These are phyloP conservation scores for Pythium guiyangense DNA, from an alignment of 352 stramenopile genomes.

Conservation along the genomic window DNA sequence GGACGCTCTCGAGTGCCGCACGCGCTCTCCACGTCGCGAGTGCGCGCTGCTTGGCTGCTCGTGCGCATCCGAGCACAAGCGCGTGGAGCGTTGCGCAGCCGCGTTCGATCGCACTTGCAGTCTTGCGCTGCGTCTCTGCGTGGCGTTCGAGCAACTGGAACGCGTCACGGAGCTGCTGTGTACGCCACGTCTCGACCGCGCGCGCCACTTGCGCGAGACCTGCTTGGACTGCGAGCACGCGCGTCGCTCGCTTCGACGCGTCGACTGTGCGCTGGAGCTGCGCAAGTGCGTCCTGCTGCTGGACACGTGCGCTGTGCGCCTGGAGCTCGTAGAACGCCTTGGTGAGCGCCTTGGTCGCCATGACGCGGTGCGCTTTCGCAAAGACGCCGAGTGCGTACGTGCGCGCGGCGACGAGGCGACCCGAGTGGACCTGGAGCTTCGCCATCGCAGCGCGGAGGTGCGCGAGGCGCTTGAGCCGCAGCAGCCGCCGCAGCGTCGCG, in stretches of 20 bases:
- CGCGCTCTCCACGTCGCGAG: slow-evolving; percentile 21
- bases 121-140: not conserved
- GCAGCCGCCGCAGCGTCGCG: slow-evolving; percentile 22
- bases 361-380: not conserved
- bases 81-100: slow-evolving; percentile 20
- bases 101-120: slow-evolving; percentile 1
- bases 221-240: slow-evolving; percentile 2
- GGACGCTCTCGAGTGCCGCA: slow-evolving; percentile 21
- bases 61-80: slow-evolving; percentile 17
- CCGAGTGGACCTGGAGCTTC: slow-evolving; percentile 5
- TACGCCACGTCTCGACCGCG: not conserved
- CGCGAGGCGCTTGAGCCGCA: slow-evolving; percentile 29
- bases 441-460: slow-evolving; percentile 14
- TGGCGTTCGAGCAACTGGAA: slow-evolving; percentile 1
- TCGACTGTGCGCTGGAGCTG: not conserved
- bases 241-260: not conserved
- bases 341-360: slow-evolving; percentile 5
- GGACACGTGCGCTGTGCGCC: not conserved
- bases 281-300: slow-evolving; percentile 1
- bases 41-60: slow-evolving; percentile 13
- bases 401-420: not conserved
- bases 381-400: slow-evolving; percentile 4
- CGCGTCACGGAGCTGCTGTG: not conserved
- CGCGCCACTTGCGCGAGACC: not conserved
- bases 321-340: slow-evolving; percentile 9